A percentile compares a stretch with the other conserved stretches of the same genome.
Conservation (phyloP, 768 basidiomycete species). For the Boletus rubescentipes region DNA sequence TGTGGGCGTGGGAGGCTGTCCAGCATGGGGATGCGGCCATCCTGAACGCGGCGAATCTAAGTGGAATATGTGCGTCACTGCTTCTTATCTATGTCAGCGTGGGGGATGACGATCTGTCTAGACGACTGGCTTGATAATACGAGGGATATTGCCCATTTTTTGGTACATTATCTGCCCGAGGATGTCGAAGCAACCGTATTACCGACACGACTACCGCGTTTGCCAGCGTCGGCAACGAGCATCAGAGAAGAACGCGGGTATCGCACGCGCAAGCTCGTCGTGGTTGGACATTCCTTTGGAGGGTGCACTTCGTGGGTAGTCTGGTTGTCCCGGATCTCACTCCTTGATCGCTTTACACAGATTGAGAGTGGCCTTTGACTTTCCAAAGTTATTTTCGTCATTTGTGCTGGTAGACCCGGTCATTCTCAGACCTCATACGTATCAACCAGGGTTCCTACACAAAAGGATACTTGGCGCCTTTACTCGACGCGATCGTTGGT, state of each 20-base stretch:
- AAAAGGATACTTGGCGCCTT: constrained; percentile 45
- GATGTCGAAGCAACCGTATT: constrained; percentile 33
- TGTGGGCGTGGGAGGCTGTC: constrained; percentile 83
- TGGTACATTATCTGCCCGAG: constrained; percentile 64
- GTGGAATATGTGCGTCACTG: constrained; percentile 53
- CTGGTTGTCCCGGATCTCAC: background rate
- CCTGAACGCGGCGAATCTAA: constrained; percentile 58
- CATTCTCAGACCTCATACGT: constrained; percentile 35
- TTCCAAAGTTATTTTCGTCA: constrained; percentile 66
- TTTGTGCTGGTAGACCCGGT: constrained; percentile 82
- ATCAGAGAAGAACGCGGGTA: constrained; percentile 50
- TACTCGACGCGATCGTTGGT: constrained; percentile 60
- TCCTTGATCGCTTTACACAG: constrained; percentile 34
- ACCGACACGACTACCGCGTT: constrained; percentile 53
- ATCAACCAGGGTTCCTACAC: background rate
- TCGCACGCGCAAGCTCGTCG: constrained; percentile 53
- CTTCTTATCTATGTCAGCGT: background rate
- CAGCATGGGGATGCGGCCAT: constrained; percentile 85
- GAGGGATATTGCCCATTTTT: constrained; percentile 77
- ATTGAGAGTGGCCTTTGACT: constrained; percentile 59
- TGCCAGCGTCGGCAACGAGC: constrained; percentile 42
- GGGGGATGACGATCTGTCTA: constrained; percentile 25
- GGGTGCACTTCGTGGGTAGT: constrained; percentile 68
- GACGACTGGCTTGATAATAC: constrained; percentile 78
- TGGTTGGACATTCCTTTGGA: constrained; percentile 83